These are phyloP conservation scores for Cubamyces sp. DNA, from an alignment of 768 basidiomycete genomes.

Conservation along the genomic window DNA sequence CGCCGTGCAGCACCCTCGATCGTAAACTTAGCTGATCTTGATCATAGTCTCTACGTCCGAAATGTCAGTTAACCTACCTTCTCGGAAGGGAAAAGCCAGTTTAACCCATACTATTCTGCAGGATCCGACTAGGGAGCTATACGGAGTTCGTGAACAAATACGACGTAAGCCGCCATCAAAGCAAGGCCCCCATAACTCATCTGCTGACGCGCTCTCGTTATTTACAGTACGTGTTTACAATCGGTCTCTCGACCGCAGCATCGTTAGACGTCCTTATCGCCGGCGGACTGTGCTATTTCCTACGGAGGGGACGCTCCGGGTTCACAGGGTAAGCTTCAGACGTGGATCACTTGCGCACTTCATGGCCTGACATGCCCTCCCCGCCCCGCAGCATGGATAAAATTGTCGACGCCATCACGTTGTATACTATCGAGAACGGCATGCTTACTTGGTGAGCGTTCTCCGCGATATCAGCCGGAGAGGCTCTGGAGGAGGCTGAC, in stretches of 20 bases:
- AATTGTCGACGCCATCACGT: constrained; percentile 30
- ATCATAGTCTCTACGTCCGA: constrained; percentile 4
- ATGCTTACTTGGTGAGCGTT: constrained; percentile 29
- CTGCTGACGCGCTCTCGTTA: background rate
- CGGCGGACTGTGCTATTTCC: constrained; percentile 28
- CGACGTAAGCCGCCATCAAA: background rate
- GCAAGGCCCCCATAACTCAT: background rate
- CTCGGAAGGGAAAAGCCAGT: no score
- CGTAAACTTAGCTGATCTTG: background rate
- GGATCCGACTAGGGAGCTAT: constrained; percentile 8
- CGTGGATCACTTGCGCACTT: background rate
- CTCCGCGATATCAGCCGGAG: background rate
- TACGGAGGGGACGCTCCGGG: constrained; percentile 28
- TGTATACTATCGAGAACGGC: constrained; percentile 35
- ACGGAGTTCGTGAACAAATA: constrained; percentile 1
- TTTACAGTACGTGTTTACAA: constrained; percentile 33
- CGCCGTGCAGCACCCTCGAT: background rate
- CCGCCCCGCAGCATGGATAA: constrained; percentile 27
- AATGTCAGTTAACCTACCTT: background rate
- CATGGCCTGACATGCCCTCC: background rate
- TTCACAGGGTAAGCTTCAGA: constrained; percentile 20
- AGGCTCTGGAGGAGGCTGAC: background rate
- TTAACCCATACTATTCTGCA: background rate
- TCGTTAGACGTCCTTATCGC: constrained; percentile 34
- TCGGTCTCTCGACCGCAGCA: constrained; percentile 31